These are phyloP conservation scores for Phytopythium mirpurense DNA, from an alignment of 352 stramenopile genomes.

Conservation along the genomic window DNA sequence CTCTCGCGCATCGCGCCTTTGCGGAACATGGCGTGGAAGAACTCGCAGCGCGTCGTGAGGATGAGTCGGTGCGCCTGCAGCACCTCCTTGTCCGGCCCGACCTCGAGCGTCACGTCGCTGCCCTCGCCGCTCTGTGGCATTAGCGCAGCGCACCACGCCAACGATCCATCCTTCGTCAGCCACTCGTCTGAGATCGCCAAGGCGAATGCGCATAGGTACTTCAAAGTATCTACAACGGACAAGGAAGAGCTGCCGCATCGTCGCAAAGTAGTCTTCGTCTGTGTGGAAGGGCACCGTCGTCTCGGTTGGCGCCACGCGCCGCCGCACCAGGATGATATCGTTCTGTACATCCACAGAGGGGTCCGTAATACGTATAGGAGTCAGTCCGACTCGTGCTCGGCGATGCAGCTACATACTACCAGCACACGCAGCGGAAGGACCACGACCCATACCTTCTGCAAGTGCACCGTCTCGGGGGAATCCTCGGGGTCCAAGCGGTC, in stretches of 20 bases:
- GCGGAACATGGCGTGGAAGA: constrained; percentile 89
- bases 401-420: not conserved
- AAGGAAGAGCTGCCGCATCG: constrained; percentile 70
- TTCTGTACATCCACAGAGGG: too few relatives aligned
- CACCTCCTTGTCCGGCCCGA: constrained; percentile 56
- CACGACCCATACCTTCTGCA: constrained; percentile 83
- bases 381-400: not conserved
- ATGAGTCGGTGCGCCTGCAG: constrained; percentile 66
- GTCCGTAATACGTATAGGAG: too few relatives aligned
- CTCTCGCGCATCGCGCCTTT: constrained; percentile 83
- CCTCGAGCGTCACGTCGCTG: constrained; percentile 70
- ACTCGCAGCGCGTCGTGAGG: constrained; percentile 82
- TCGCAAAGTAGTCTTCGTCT: constrained; percentile 71
- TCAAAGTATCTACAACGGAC: too few relatives aligned
- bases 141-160: too few relatives aligned
- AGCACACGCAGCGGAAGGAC: too few relatives aligned
- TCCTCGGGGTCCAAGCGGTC: constrained; percentile 76
- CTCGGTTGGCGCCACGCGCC: constrained; percentile 29
- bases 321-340: constrained; percentile 81
- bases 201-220: too few relatives aligned
- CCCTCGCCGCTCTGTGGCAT: constrained; percentile 39
- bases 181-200: too few relatives aligned
- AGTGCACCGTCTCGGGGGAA: constrained; percentile 77
- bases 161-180: too few relatives aligned
- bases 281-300: constrained; percentile 43